Percentiles rank a stretch among this genome's conserved stretches.
Evolutionary conservation across 192 early-diverging fungal species (phyloP).

Genomic region (Gorgonomyces haynaldii): DNA sequence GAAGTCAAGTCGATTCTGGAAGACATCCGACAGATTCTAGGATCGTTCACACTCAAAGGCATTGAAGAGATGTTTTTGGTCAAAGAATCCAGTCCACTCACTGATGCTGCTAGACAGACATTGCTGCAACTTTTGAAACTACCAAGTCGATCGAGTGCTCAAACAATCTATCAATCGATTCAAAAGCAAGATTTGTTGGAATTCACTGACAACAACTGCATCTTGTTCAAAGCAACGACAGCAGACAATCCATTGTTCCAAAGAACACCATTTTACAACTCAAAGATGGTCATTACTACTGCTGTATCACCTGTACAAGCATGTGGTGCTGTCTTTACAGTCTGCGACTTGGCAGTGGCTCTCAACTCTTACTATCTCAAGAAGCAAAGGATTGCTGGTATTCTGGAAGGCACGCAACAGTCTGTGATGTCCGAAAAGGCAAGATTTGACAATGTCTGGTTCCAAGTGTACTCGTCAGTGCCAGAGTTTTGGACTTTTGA

Average conservation of each 20-base stretch:
- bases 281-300: background rate
- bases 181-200: no score
- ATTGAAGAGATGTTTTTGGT: background rate
- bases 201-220: no score
- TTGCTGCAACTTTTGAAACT: constrained; percentile 1
- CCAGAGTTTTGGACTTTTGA: no score
- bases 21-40: background rate
- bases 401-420: background rate
- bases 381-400: background rate
- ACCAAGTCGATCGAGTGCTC: background rate
- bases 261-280: constrained; percentile 1
- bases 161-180: no score
- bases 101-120: background rate
- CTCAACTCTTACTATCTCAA: constrained; percentile 1
- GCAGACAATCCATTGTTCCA: background rate
- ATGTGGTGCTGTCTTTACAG: constrained; percentile 1
- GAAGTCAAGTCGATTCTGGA: constrained; percentile 3
- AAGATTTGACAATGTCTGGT: constrained; percentile 8
- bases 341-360: background rate
- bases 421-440: background rate
- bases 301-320: constrained; percentile 3
- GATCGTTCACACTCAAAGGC: background rate
- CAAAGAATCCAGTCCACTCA: background rate
- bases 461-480: background rate
- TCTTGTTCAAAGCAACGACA: no score